phyloP scores from a whole-genome alignment of 2,329 filamentous ascomycete species.

The Fusarium tanahbumbuense region DNA sequence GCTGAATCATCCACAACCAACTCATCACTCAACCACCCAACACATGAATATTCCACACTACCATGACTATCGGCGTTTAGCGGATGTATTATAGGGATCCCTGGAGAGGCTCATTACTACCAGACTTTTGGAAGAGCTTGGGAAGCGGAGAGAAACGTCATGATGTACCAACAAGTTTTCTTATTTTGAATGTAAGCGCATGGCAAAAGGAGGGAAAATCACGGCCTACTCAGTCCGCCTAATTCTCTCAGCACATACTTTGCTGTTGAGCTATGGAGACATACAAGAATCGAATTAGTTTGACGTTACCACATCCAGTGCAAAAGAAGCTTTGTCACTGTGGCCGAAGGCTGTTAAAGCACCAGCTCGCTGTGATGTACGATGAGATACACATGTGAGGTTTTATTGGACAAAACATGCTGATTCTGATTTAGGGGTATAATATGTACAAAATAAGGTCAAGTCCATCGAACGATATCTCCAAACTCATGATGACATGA shows the following conservation, averaged over 20 bases:
- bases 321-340: not conserved
- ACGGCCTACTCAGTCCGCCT: slow-evolving; percentile 13
- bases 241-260: slow-evolving; percentile 10
- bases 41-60: slow-evolving; percentile 37
- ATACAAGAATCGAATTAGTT: slow-evolving; percentile 30
- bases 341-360: not conserved
- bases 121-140: slow-evolving; percentile 23
- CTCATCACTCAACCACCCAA: slow-evolving; percentile 35
- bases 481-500: slow-evolving; percentile 5
- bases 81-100: slow-evolving; percentile 47
- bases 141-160: slow-evolving; percentile 21
- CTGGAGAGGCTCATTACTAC: slow-evolving; percentile 23
- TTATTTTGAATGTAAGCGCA: slow-evolving; percentile 23
- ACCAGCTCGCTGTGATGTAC: not conserved
- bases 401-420: not conserved
- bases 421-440: slow-evolving; percentile 24
- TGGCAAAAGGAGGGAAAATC: slow-evolving; percentile 30
- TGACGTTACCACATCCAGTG: not conserved
- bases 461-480: not conserved
- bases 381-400: not conserved
- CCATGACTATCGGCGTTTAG: slow-evolving; percentile 46
- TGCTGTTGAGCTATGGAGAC: slow-evolving; percentile 13
- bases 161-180: slow-evolving; percentile 43
- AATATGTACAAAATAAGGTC: slow-evolving; percentile 8
- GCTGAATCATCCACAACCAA: slow-evolving; percentile 17